phyloP scores from a whole-genome alignment of 176 grass and related monocot species.

The Secale cereale region DNA sequence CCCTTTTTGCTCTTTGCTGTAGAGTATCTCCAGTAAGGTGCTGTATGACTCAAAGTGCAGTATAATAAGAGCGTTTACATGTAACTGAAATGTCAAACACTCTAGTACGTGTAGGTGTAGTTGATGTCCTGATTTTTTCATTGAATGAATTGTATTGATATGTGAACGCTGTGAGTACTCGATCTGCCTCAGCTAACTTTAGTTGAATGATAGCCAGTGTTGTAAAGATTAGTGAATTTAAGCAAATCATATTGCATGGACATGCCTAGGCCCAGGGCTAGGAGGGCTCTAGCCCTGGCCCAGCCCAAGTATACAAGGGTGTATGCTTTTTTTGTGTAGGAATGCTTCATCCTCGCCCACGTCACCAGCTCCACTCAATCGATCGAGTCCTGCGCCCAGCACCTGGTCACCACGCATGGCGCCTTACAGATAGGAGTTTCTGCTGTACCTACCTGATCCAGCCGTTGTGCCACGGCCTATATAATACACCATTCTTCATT shows the following conservation, averaged over 20 bases:
- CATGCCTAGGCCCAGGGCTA: not conserved
- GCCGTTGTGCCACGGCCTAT: not conserved
- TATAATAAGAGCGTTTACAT: not conserved
- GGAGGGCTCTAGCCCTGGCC: not conserved
- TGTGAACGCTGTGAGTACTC: not conserved
- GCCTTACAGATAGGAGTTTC: not conserved
- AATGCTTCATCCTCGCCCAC: not conserved
- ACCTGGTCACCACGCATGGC: not conserved
- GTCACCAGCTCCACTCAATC: not conserved
- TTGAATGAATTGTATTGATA: not conserved
- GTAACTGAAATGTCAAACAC: not conserved
- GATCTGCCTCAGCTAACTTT: not conserved
- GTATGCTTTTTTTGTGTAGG: not conserved
- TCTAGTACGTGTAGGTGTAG: not conserved
- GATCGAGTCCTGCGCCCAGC: not conserved
- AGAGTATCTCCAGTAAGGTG: not conserved
- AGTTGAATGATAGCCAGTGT: not conserved
- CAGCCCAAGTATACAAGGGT: not conserved
- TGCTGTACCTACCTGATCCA: not conserved
- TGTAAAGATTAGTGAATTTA: conserved; percentile 14
- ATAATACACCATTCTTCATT: too few relatives aligned
- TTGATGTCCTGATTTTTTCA: not conserved
- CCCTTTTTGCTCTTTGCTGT: not conserved
- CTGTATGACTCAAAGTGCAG: not conserved
- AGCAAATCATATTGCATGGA: not conserved